Evolutionary conservation across 1,139 yeast species (phyloP), one percentile per base, ranked within the genome.

Genomic region (Yamadazyma sp.): DNA sequence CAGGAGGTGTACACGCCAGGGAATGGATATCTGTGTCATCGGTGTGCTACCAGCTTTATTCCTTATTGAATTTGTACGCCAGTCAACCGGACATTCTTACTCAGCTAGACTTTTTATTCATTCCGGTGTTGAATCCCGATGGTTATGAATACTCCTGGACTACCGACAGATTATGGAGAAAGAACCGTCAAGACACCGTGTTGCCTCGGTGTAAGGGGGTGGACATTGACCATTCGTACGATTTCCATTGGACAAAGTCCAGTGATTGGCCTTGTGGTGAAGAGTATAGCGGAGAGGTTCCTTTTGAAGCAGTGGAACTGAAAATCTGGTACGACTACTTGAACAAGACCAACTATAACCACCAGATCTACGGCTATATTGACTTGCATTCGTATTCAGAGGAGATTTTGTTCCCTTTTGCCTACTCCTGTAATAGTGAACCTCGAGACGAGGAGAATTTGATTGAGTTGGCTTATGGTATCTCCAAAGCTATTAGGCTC

Each of bases 111-210:
- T 86, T 86, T 53, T 57, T 86, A 26, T 80, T 88, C 47, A 71
- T 88, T 29, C 97, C 97, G 0, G 86, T 87, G 9, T 73, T 81
- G 60, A 89, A 89, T 55, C 96, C 96, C 0, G 97, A 89, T 59
- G 97, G 97, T 0, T 89, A 89, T 56, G 88, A 69, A 11, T 84
- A 84, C 57, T 73, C 95, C 2, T 89, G 96, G 96, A 71, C 69
- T 4, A 56, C 65, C 26, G 96, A 89, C 56, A 67, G 97, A 40
- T 67, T 89, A 45, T 89, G 97, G 97, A 70, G 95, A 34, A 89
- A 89, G 57, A 89, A 87, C 61, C 74, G 96, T 45, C 96, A 89
- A 61, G 76, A 77, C 38, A 85, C 95, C 0, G 73, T 69, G 27
- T 62, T 78, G 36, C 80, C 86, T 4, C 62, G 71, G 31, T 89